Evolutionary conservation across 805 yeast species (phyloP).

Genomic region (Myxozyma neotropica): DNA sequence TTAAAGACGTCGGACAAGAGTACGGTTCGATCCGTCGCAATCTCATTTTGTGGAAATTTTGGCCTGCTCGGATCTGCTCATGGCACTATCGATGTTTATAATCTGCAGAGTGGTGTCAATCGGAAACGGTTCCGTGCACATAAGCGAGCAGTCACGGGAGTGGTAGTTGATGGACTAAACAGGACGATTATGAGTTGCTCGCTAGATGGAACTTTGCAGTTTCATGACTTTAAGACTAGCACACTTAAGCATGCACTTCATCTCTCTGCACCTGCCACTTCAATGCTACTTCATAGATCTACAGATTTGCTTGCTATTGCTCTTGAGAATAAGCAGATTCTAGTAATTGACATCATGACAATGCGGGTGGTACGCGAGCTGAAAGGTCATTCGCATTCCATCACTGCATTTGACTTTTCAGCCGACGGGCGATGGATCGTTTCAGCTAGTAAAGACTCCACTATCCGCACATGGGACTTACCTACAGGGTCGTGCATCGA

Average conservation of each 20-base stretch:
- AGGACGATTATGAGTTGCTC: slow-evolving; percentile 84
- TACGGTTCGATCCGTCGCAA: slow-evolving; percentile 68
- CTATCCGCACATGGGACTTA: slow-evolving; percentile 94
- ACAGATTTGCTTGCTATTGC: slow-evolving; percentile 86
- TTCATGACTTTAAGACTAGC: slow-evolving; percentile 78
- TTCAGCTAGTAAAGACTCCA: slow-evolving; percentile 77
- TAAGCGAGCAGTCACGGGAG: slow-evolving; percentile 75
- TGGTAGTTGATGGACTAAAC: slow-evolving; percentile 89
- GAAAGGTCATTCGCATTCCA: slow-evolving; percentile 86
- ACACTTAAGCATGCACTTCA: slow-evolving; percentile 65
- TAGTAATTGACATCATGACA: slow-evolving; percentile 79
- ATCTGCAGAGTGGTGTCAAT: slow-evolving; percentile 85
- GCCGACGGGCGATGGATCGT: slow-evolving; percentile 96
- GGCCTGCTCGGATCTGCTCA: slow-evolving; percentile 84
- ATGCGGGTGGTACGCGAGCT: slow-evolving; percentile 81
- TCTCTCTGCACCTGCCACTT: slow-evolving; percentile 76
- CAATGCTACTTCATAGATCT: slow-evolving; percentile 73
- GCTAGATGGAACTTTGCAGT: slow-evolving; percentile 84
- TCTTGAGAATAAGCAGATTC: slow-evolving; percentile 81
- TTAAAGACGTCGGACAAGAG: slow-evolving; percentile 79
- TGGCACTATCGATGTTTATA: slow-evolving; percentile 85
- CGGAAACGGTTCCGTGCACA: slow-evolving; percentile 64
- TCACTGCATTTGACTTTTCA: slow-evolving; percentile 85
- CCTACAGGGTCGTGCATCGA: slow-evolving; percentile 97
- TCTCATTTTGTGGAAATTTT: slow-evolving; percentile 94